A percentile compares a stretch with the other conserved stretches of the same genome.
Conservation (phyloP, 176 grass and related monocot genomes). For the Puya raimondii region DNA sequence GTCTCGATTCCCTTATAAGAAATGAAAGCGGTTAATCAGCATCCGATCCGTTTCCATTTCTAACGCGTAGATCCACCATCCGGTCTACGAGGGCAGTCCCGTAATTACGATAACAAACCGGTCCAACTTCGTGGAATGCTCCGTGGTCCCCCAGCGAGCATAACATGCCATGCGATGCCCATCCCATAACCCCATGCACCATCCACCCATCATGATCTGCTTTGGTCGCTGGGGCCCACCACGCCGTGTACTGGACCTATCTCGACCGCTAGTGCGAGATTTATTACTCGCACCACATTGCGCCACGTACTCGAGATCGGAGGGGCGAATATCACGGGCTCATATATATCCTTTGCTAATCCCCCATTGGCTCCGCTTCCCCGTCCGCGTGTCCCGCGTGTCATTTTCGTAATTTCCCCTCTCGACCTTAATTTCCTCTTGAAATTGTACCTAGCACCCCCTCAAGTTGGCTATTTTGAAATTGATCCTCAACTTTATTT, state of each 20-base stretch:
- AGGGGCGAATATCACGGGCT: not conserved
- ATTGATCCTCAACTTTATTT: not conserved
- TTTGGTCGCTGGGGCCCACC: not conserved
- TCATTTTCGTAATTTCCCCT: not conserved
- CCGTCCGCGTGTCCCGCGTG: not conserved
- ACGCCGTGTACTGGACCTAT: not conserved
- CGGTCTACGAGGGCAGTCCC: no score
- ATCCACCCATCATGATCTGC: not conserved
- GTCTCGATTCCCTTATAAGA: no score
- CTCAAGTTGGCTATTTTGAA: not conserved
- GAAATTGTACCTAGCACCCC: not conserved
- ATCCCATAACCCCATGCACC: no score
- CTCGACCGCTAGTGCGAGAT: not conserved
- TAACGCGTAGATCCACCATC: no score
- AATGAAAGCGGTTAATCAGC: no score
- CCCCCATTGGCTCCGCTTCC: conserved; percentile 18
- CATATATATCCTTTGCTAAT: conserved; percentile 29
- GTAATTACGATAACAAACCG: no score
- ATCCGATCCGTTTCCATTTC: no score
- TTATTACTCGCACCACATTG: conserved; percentile 14
- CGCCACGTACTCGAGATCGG: conserved; percentile 1
- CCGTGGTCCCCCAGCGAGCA: no score
- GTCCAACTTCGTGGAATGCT: no score
- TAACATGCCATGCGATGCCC: not conserved
- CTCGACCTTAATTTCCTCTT: not conserved